Base-by-base conservation (phyloP, 768 basidiomycete species). In the Rhizopogon vesiculosus region DNA sequence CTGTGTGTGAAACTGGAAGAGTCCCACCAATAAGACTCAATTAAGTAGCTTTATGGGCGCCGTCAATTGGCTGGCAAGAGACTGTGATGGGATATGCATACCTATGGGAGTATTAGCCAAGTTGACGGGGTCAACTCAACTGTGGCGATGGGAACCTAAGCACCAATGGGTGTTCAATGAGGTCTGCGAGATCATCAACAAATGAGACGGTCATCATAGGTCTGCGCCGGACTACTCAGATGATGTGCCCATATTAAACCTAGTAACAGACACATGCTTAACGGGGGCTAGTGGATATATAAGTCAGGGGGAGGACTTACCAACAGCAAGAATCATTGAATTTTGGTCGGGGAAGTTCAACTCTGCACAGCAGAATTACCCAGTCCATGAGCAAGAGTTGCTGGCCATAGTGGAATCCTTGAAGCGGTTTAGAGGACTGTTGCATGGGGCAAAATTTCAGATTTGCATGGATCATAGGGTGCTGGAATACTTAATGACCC, bases 261-360 rank as follows among this genome's bases (percentile, higher is more conserved):
- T 73, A 9, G 51, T 62, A 1, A 66, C 58, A 0, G 70, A 73
- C 48, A 62, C 61, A n/a, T n/a, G n/a, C n/a, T n/a, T n/a, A n/a
- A n/a, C n/a, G n/a, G n/a, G n/a, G n/a, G n/a, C n/a, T n/a, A n/a
- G n/a, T n/a, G n/a, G n/a, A n/a, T n/a, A n/a, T n/a, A n/a, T n/a
- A n/a, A n/a, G 51, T 62, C 69, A 16, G 51, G 68, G 1, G 66
- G 69, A 7, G 64, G 62, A 6, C 53, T 68, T 49, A 51, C 69
- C 70, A 13, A 38, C 49, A 0, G 59, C 56, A 1, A 70, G 66
- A 67, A 43, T 55, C 56, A 3, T 68, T 61, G 16, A 66, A 64
- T 69, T 69, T 49, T 64, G 66, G 60, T 73, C 67, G 0, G 45
- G 55, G 0, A 70, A 71, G 28, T 65, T 72, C 28, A 66, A 62